Conservation (phyloP, 1,284 basidiomycete species). For the Anthracocystis walkeri region DNA sequence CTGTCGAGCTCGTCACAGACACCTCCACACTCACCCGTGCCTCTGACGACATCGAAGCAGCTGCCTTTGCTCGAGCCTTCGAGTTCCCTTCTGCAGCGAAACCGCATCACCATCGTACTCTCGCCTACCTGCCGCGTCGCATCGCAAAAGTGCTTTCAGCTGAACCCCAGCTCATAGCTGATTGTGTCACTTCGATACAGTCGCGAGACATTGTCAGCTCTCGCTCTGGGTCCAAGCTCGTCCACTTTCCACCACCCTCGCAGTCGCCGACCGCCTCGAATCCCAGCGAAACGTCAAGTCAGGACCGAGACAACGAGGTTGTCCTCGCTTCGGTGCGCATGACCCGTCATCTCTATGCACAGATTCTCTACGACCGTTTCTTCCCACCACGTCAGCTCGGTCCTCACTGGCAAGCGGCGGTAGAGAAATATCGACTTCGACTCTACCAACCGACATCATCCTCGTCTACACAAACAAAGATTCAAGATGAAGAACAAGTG, state of each 20-base stretch:
- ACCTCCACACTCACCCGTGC: slow-evolving; percentile 74
- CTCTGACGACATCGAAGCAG: slow-evolving; percentile 33
- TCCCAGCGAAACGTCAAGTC: not conserved
- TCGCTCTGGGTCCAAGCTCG: slow-evolving; percentile 87
- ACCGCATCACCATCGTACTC: slow-evolving; percentile 79
- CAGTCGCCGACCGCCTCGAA: slow-evolving; percentile 68
- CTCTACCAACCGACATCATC: slow-evolving; percentile 8
- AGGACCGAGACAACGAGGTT: slow-evolving; percentile 5
- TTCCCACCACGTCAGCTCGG: slow-evolving; percentile 91
- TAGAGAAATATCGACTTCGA: slow-evolving; percentile 51
- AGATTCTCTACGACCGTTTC: slow-evolving; percentile 88
- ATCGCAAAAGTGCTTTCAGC: slow-evolving; percentile 79
- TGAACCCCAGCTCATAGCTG: slow-evolving; percentile 81
- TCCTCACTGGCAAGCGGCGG: slow-evolving; percentile 49
- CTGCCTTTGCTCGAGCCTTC: slow-evolving; percentile 43
- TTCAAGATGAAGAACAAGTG: slow-evolving; percentile 32
- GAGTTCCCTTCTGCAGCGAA: slow-evolving; percentile 76
- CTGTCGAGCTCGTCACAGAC: slow-evolving; percentile 73
- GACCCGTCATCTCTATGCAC: slow-evolving; percentile 77
- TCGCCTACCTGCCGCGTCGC: slow-evolving; percentile 82
- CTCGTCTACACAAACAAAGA: not conserved
- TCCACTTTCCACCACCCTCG: slow-evolving; percentile 82
- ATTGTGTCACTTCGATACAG: slow-evolving; percentile 72
- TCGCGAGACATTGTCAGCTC: slow-evolving; percentile 45
- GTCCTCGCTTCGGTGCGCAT: slow-evolving; percentile 43